Evolutionary conservation across 495 filamentous ascomycete species (phyloP), one percentile per base, ranked within the genome.

Genomic region (Xylaria nigripes): DNA sequence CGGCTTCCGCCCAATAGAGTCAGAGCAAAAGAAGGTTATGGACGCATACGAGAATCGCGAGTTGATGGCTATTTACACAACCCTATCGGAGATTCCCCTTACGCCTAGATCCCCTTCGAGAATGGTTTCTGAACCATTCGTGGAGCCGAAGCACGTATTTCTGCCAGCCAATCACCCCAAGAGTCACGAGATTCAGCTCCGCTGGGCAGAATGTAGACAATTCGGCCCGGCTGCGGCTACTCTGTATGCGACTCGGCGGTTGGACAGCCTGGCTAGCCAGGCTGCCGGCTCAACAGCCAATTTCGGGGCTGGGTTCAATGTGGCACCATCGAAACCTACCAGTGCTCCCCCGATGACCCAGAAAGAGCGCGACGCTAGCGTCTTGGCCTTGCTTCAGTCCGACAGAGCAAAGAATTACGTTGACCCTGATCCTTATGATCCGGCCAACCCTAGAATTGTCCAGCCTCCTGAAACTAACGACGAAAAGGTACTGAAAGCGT

Each of bases 51-150:
- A 95, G 68, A 72, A 75, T 19, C 83, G 75, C n/a, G 90, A 87
- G 22, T 78, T 95, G 29, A 89, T 94, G 82, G 86, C 85, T 5
- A 81, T 90, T 55, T 93, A 95, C 61, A 80, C 85, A 2, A 82
- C 82, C 48, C 67, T 71, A 30, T 78, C 78, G 6, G 90, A 95
- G 60, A 85, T 94, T 55, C 91, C 91, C 4, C 72, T 81, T 1
- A 81, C 84, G 0, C 86, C 91, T 2, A 81, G 84, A 51, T 91
- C 94, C 48, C 89, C 90, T 3, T 66, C 75, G 6, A 59, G 64
- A 42, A 64, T 60, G 50, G 46, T 61, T 9, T 42, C 56, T 10
- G 51, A 60, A 43, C 53, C 43, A 36, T 21, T 44, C 8, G 49
- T 30, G 6, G 53, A 56, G 29, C 54, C 25, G 43, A 54, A 63